Evolutionary conservation across 2,329 filamentous ascomycete species (phyloP).

Genomic region (Cladosporium oxysporum): DNA sequence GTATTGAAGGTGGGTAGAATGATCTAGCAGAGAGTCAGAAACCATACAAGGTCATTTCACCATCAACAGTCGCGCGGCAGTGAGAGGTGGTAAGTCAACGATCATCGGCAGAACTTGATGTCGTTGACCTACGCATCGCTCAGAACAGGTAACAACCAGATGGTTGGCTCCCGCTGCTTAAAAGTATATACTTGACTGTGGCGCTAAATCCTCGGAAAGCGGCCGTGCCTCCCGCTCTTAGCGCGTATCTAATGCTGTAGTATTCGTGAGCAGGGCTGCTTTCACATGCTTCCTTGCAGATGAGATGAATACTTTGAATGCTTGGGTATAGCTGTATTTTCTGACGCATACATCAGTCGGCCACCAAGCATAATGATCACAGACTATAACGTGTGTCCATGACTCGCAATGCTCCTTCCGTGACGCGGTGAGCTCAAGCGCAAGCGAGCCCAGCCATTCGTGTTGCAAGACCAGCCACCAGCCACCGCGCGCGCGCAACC

Average conservation of each 20-base stretch:
- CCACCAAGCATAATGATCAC: neutral
- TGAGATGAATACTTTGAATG: neutral
- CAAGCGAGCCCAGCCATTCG: slow-evolving; percentile 20
- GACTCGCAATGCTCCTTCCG: neutral
- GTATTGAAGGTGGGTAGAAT: neutral
- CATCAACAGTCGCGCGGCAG: neutral
- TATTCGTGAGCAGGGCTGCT: neutral
- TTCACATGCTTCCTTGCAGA: neutral
- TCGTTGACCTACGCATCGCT: neutral
- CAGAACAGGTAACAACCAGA: neutral
- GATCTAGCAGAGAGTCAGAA: neutral
- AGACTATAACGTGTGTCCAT: neutral
- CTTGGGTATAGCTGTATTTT: neutral
- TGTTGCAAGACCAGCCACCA: slow-evolving; percentile 22
- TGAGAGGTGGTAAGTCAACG: neutral
- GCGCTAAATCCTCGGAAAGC: neutral
- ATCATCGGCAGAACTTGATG: neutral
- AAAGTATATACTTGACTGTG: neutral
- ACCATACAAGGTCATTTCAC: neutral
- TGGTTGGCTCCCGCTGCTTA: neutral
- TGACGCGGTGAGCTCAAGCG: slow-evolving; percentile 19
- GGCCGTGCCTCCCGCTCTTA: neutral
- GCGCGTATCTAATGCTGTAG: neutral
- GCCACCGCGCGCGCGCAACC: neutral
- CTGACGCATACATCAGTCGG: neutral